Evolutionary conservation across 2,329 filamentous ascomycete genomes (phyloP).

Genomic region (Ophidiomyces ophidiicola): DNA sequence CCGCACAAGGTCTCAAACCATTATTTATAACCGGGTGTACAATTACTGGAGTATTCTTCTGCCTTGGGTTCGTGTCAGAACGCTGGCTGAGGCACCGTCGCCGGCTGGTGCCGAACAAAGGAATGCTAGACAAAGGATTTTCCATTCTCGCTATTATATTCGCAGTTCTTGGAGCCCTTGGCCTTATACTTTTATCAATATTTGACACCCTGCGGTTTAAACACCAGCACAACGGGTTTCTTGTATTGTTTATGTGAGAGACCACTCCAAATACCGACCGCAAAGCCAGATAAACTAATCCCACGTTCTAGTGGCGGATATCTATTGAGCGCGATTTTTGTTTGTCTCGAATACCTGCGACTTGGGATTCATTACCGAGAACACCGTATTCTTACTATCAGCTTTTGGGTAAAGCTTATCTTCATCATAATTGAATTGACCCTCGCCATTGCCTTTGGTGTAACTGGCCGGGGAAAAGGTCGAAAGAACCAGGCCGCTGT

Average conservation of each 20-base stretch:
- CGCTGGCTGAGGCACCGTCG: constrained; percentile 74
- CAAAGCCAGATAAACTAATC: background rate
- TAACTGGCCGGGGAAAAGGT: constrained; percentile 34
- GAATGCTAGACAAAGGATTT: constrained; percentile 29
- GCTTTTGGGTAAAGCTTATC: constrained; percentile 74
- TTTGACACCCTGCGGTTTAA: constrained; percentile 69
- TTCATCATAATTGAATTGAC: constrained; percentile 72
- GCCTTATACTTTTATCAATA: constrained; percentile 69
- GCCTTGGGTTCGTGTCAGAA: constrained; percentile 68
- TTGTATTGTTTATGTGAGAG: constrained; percentile 61
- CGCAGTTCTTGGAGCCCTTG: constrained; percentile 62
- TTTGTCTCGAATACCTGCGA: constrained; percentile 81
- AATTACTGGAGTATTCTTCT: constrained; percentile 64
- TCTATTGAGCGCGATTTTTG: constrained; percentile 70
- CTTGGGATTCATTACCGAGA: constrained; percentile 64
- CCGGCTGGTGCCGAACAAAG: constrained; percentile 61
- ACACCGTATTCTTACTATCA: constrained; percentile 58
- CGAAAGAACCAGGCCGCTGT: constrained; percentile 58
- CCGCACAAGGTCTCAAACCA: constrained; percentile 46
- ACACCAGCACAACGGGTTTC: constrained; percentile 59
- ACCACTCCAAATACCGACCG: too few species aligned
- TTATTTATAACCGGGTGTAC: constrained; percentile 50
- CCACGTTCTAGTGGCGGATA: constrained; percentile 49
- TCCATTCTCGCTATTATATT: constrained; percentile 39
- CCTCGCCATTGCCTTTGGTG: constrained; percentile 56